Conservation (phyloP, 306 rosid genomes). For the Quercus bicolor region DNA sequence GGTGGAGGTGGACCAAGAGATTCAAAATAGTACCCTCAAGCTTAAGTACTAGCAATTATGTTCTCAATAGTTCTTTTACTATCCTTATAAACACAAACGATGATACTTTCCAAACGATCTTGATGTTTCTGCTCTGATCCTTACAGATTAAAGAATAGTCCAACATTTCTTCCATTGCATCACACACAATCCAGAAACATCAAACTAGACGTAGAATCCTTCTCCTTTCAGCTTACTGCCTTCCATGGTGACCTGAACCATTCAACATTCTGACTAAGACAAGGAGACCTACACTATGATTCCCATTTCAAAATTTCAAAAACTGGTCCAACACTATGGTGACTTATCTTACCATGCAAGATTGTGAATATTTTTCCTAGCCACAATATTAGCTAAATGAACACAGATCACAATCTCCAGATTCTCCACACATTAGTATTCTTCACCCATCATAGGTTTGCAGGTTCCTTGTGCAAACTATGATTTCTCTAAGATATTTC, state of each 20-base stretch:
- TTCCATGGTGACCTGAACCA: too few relatives aligned
- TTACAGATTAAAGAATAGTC: background rate
- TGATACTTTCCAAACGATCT: background rate
- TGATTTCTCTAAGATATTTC: background rate
- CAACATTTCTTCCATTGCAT: background rate
- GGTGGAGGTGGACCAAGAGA: background rate
- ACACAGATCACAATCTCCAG: background rate
- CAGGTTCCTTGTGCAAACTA: background rate
- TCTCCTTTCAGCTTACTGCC: background rate
- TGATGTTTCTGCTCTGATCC: background rate
- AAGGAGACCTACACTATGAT: background rate
- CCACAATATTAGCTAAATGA: background rate
- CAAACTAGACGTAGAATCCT: background rate
- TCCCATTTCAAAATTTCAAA: background rate
- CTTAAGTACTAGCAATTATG: background rate
- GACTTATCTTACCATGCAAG: background rate
- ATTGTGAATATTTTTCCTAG: background rate
- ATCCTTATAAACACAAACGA: background rate
- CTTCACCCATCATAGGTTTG: background rate
- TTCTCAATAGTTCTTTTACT: background rate
- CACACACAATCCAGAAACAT: background rate
- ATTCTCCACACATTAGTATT: background rate
- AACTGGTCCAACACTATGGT: background rate
- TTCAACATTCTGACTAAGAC: too few relatives aligned
- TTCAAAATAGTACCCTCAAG: background rate